These are phyloP conservation scores for Pleomassaria siparia DNA, from an alignment of 2,329 filamentous ascomycete species.

Conservation along the genomic window DNA sequence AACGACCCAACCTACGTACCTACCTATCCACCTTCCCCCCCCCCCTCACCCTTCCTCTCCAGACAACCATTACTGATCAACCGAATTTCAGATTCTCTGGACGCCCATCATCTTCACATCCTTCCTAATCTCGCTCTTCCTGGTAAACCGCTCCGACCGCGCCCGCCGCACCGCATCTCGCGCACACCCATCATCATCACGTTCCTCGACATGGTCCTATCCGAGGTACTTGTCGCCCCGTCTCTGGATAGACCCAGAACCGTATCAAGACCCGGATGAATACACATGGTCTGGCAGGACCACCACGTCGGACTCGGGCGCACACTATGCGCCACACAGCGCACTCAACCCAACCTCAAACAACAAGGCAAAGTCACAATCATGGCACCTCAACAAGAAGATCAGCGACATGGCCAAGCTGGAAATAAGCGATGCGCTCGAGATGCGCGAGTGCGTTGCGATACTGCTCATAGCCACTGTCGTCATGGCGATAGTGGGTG, in stretches of 20 bases:
- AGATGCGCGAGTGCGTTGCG: conserved; percentile 59
- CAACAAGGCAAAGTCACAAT: conserved; percentile 20
- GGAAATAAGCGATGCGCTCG: conserved; percentile 66
- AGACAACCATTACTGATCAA: conserved; percentile 1
- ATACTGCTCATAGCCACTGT: too few species aligned
- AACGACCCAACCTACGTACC: neutral
- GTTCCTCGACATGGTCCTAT: conserved; percentile 20
- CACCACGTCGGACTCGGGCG: conserved; percentile 25
- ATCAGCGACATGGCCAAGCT: conserved; percentile 60
- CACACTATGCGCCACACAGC: conserved; percentile 4
- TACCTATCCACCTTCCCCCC: neutral
- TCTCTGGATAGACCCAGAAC: conserved; percentile 44
- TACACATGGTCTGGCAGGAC: conserved; percentile 29
- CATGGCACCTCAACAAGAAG: conserved; percentile 46
- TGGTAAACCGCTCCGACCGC: conserved; percentile 62
- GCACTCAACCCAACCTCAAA: conserved; percentile 14
- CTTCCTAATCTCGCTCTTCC: conserved; percentile 65
- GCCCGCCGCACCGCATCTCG: conserved; percentile 48
- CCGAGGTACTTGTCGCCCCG: conserved; percentile 23
- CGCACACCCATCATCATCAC: conserved; percentile 29
- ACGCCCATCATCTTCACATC: conserved; percentile 65
- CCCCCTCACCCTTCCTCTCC: neutral
- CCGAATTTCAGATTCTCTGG: conserved; percentile 49
- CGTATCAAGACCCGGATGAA: conserved; percentile 44
- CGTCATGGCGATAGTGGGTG: conserved; percentile 31